phyloP scores from a whole-genome alignment of 2,329 filamentous ascomycete species.

The Graphilbum sp. region DNA sequence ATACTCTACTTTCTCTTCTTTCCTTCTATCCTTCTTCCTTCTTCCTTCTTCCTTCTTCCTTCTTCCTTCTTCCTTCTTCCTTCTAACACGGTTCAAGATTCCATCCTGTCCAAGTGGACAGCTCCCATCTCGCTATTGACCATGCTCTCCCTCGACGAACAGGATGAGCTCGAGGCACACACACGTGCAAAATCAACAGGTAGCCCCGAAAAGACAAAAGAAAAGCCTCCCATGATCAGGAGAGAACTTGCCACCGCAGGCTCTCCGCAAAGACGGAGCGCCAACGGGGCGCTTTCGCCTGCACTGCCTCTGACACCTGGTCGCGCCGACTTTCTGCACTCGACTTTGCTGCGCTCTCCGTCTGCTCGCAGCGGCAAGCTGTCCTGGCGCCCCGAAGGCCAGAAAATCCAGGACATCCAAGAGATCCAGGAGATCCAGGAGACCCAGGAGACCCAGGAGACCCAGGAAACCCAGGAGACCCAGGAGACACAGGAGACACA shows the following conservation, averaged over 20 bases:
- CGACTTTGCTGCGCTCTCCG: background rate
- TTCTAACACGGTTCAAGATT: constrained; percentile 16
- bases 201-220: background rate
- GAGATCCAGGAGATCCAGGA: too few species aligned
- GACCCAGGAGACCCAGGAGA: too few species aligned
- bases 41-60: too few species aligned
- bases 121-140: constrained; percentile 7
- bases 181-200: too few species aligned
- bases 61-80: too few species aligned
- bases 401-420: background rate
- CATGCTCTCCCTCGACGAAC: constrained; percentile 8
- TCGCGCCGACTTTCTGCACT: background rate
- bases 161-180: background rate
- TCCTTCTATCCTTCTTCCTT: too few species aligned
- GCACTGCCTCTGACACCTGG: background rate
- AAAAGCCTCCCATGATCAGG: background rate
- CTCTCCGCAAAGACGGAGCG: background rate
- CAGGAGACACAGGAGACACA: too few species aligned
- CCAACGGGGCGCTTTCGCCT: background rate
- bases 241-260: background rate
- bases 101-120: constrained; percentile 28
- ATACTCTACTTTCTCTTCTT: too few species aligned
- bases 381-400: background rate
- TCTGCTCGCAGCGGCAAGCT: background rate
- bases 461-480: too few species aligned